Base-by-base conservation (phyloP, 176 grass and related monocot species). In the Rhipidocladum racemiflorum region DNA sequence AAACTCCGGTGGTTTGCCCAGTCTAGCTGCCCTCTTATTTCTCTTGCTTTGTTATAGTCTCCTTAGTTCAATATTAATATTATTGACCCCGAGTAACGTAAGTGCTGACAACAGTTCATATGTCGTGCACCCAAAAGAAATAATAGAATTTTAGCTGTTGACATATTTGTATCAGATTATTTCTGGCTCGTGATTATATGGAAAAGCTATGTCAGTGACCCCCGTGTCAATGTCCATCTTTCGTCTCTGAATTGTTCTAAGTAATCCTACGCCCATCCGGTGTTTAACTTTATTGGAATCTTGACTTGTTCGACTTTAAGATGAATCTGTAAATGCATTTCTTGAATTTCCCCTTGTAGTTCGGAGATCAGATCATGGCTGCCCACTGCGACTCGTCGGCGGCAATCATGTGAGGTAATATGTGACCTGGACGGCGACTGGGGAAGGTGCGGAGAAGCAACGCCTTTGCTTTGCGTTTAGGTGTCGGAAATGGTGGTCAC, bases 381-480 rank as follows among this genome's bases (percentile, higher is more conserved):
- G 28, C 56, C 27, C n/a, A 48, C 21, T 34, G 30, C 29, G 59
- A 29, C 56, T 40, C 44, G 30, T 43, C 17, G 55, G 72, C 24
- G 23, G 72, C 61, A 67, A 5, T 17, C 69, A 75, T n/a, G 71
- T 42, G 61, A 83, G 21, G 55, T 48, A 67, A 79, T 57, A 21
- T 27, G 39, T 79, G 87, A 75, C 62, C 61, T 80, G 42, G 40
- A 85, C 30, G 1, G 9, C 12, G 45, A 75, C 28, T 1, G 39
- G 18, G 3, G 81, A 88, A 84, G 75, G 15, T 67, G 68, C 61
- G 6, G 46, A 10, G 75, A 88, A 75, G 42, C 75, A 60, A 68
- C 81, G 5, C 18, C 39, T 36, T 88, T 54, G 43, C 14, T 54
- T 88, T 77, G 80, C 65, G 72, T 83, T 56, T 77, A 88, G 86